Percentiles rank a stretch among this genome's conserved stretches.
phyloP scores from a whole-genome alignment of 2,329 filamentous ascomycete species.

The Phialophora expanda region DNA sequence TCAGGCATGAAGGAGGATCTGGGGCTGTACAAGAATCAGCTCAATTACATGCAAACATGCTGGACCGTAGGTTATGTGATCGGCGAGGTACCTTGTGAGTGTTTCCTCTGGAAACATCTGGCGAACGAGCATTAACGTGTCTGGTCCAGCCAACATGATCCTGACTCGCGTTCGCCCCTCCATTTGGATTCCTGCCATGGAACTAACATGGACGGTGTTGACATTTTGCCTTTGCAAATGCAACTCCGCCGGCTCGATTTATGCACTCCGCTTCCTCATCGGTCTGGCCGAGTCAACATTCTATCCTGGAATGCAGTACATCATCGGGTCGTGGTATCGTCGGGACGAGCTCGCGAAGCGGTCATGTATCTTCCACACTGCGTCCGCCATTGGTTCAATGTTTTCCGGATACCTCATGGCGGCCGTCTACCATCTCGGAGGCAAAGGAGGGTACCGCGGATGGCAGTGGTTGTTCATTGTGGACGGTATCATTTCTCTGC shows the following conservation, averaged over 20 bases:
- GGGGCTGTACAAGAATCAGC: slow-evolving; percentile 58
- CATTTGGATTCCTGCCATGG: slow-evolving; percentile 26
- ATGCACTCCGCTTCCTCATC: slow-evolving; percentile 34
- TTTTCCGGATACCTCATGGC: slow-evolving; percentile 62
- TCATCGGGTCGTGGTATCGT: slow-evolving; percentile 55
- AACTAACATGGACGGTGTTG: slow-evolving; percentile 61
- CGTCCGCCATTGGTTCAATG: slow-evolving; percentile 51
- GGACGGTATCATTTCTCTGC: slow-evolving; percentile 51
- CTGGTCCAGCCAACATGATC: slow-evolving; percentile 56
- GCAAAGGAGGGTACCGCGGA: slow-evolving; percentile 55
- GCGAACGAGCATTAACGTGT: slow-evolving; percentile 1
- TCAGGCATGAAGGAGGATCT: slow-evolving; percentile 61
- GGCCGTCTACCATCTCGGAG: slow-evolving; percentile 58
- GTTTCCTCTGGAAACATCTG: not conserved
- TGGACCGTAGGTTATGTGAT: slow-evolving; percentile 68
- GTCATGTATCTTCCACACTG: slow-evolving; percentile 59
- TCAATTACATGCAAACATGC: slow-evolving; percentile 63
- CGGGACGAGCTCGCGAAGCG: slow-evolving; percentile 58
- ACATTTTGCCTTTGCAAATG: slow-evolving; percentile 61
- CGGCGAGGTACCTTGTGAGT: slow-evolving; percentile 48
- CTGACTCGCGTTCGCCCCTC: slow-evolving; percentile 48
- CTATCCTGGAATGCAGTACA: slow-evolving; percentile 60
- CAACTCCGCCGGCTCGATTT: slow-evolving; percentile 43
- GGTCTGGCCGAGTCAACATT: slow-evolving; percentile 56
- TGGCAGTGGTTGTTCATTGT: slow-evolving; percentile 49